A percentile compares a stretch with the other conserved stretches of the same genome.
Conservation (phyloP, 306 rosid genomes). For the Calophaca sinica region DNA sequence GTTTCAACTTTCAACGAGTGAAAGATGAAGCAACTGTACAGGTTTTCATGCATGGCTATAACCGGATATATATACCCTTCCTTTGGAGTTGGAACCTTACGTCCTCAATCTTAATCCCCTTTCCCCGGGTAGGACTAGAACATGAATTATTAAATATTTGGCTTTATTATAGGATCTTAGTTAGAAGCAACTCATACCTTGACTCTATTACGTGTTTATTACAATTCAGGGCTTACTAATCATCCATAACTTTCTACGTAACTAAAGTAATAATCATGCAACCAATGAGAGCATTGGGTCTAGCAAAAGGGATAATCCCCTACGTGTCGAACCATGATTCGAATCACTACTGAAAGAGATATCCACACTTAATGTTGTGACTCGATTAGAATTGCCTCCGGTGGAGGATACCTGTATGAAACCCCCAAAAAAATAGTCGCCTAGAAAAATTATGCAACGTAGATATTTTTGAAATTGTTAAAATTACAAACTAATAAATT, state of each 20-base stretch:
- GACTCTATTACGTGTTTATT: too few relatives aligned
- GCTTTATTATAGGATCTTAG: background rate
- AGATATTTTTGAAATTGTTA: background rate
- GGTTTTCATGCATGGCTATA: constrained; percentile 18
- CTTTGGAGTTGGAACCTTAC: constrained; percentile 1
- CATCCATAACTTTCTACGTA: constrained; percentile 1
- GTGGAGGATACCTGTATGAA: too few relatives aligned
- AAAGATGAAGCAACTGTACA: background rate
- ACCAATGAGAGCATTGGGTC: too few relatives aligned
- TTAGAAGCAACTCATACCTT: background rate
- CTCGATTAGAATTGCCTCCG: too few relatives aligned
- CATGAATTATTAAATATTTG: background rate
- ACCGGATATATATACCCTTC: constrained; percentile 2
- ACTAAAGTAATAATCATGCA: background rate
- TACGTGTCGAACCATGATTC: too few relatives aligned
- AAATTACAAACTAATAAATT: background rate
- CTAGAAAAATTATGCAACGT: too few relatives aligned
- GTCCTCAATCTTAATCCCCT: too few relatives aligned
- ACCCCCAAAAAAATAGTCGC: too few relatives aligned
- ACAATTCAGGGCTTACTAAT: background rate
- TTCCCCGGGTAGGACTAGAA: background rate
- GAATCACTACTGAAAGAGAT: too few relatives aligned
- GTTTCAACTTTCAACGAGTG: background rate
- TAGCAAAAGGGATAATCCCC: too few relatives aligned
- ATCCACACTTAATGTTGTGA: too few relatives aligned